These are phyloP conservation scores for Onygenales sp. DNA, from an alignment of 2,329 filamentous ascomycete genomes.

Conservation along the genomic window DNA sequence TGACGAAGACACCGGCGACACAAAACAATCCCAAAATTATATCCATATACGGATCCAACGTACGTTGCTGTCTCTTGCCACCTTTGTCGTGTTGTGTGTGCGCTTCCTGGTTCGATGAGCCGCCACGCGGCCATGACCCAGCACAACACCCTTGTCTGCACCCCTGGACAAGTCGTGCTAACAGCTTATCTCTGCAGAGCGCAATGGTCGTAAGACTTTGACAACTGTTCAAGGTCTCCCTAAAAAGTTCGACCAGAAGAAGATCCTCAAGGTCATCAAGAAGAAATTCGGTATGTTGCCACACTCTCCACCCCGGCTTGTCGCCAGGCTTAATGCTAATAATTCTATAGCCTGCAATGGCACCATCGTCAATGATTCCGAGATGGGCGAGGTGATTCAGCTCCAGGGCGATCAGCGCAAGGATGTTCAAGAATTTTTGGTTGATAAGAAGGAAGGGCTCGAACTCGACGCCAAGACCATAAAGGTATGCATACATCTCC, in stretches of 20 bases:
- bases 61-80: slow-evolving; percentile 43
- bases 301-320: background rate
- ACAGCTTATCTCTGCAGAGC: slow-evolving; percentile 52
- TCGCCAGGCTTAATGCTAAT: slow-evolving; percentile 12
- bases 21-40: slow-evolving; percentile 92
- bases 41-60: slow-evolving; percentile 99
- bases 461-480: slow-evolving; percentile 94
- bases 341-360: slow-evolving; percentile 81
- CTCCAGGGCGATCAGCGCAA: slow-evolving; percentile 99
- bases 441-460: slow-evolving; percentile 89
- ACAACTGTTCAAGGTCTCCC: slow-evolving; percentile 98
- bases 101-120: background rate
- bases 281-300: slow-evolving; percentile 79
- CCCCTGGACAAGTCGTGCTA: slow-evolving; percentile 13
- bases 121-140: too few species aligned
- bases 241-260: slow-evolving; percentile 99
- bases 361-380: slow-evolving; percentile 89
- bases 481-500: slow-evolving; percentile 53
- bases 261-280: slow-evolving; percentile 99
- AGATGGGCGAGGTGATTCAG: slow-evolving; percentile 99
- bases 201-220: slow-evolving; percentile 99
- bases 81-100: background rate
- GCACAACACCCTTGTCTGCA: too few species aligned
- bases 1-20: slow-evolving; percentile 97
- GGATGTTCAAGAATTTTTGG: slow-evolving; percentile 95